These are phyloP conservation scores for Pseudogymnoascus sp. DNA, from an alignment of 2,329 filamentous ascomycete species.

Conservation along the genomic window DNA sequence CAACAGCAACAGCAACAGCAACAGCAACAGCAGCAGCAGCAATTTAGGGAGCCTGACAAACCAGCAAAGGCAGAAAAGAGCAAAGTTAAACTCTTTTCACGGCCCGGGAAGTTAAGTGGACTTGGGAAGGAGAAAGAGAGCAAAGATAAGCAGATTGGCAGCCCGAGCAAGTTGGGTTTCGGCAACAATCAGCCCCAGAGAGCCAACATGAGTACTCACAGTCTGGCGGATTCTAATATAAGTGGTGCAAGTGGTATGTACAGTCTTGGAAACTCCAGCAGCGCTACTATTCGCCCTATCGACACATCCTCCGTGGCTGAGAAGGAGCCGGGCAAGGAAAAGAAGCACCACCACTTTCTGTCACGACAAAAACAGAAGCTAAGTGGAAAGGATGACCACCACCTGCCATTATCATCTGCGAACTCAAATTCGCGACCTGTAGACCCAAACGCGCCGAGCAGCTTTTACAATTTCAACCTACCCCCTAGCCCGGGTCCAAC, in stretches of 20 bases:
- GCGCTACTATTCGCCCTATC: slow-evolving; percentile 62
- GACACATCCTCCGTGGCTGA: slow-evolving; percentile 37
- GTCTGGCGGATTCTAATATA: slow-evolving; percentile 48
- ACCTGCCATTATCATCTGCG: slow-evolving; percentile 65
- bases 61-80: slow-evolving; percentile 57
- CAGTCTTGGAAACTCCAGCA: slow-evolving; percentile 65
- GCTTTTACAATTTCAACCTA: slow-evolving; percentile 69
- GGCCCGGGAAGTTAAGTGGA: slow-evolving; percentile 61
- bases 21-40: not conserved
- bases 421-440: slow-evolving; percentile 69
- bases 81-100: slow-evolving; percentile 74
- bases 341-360: slow-evolving; percentile 72
- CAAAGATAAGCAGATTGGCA: slow-evolving; percentile 60
- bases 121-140: slow-evolving; percentile 55
- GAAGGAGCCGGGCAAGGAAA: slow-evolving; percentile 52
- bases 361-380: slow-evolving; percentile 73
- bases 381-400: slow-evolving; percentile 62
- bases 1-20: slow-evolving; percentile 3
- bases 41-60: slow-evolving; percentile 42
- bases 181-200: slow-evolving; percentile 36
- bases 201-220: slow-evolving; percentile 62
- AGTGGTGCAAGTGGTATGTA: slow-evolving; percentile 57
- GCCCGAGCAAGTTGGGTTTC: slow-evolving; percentile 61
- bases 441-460: slow-evolving; percentile 65
- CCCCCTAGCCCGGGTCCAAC: slow-evolving; percentile 62